Base-by-base conservation (phyloP, 1,284 basidiomycete genomes). In the Pseudozyma pruni region DNA sequence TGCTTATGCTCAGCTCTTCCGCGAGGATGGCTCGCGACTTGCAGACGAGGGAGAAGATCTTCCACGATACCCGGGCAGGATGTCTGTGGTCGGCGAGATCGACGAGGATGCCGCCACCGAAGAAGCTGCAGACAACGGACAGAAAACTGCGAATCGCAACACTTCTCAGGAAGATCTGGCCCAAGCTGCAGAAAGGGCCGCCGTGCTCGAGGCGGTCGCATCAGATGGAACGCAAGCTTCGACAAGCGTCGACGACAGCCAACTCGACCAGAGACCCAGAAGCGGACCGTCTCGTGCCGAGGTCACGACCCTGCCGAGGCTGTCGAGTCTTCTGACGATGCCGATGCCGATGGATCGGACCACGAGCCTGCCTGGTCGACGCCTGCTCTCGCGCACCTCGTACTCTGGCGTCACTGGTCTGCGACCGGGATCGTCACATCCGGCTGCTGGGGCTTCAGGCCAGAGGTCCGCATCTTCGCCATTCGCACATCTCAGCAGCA, bases 1-100 rank as follows among this genome's bases (percentile, higher is more conserved):
- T 11, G 79, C 79, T 0, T 82, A 82, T 50, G 74, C 78, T 13
- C 80, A 82, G 48, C 64, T 82, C 6, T 82, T 82, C 71, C 66
- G 79, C 14, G 80, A 81, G 42, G 80, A 82, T 22, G 80, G 80
- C 34, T 81, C 80, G 20, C 66, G 80, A 6, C 63, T 82, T 34
- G 79, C 72, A 4, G 80, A 82, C 39, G 79, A 81, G 22, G 75
- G 74, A 9, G 80, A 82, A 32, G 77, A 79, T 37, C 63, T 82
- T 29, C 80, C 80, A n/a, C 70, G 70, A 20, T 82, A 81, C 41
- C 78, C 78, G 0, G 76, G 74, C 10, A 61, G 67, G 19, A 72
- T 72, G 62, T 67, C 69, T 33, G 69, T 72, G 19, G 49, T 72
- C 2, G 69, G 69, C 19, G 70, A 68, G 53, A 72, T 68, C 11